Evolutionary conservation across 1,284 basidiomycete genomes (phyloP), one percentile per base, ranked within the genome.

Genomic region (Apiotrichum gamsii): DNA sequence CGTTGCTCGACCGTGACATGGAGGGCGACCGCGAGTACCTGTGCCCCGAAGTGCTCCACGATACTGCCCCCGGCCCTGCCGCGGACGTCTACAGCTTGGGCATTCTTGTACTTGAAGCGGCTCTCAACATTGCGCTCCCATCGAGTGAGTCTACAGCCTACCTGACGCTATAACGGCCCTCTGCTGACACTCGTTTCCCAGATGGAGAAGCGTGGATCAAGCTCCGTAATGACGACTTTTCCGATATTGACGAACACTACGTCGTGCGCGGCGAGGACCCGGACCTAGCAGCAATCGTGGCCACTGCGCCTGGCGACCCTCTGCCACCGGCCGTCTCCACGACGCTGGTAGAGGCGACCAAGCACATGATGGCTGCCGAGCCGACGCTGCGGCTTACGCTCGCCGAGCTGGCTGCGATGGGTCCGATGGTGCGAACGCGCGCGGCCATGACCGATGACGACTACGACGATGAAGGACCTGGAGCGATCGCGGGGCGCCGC

Each of bases 1-100:
- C 67, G 0, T 52, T 65, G 11, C 25, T 61, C 11, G 65, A 67
- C 43, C 48, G 74, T 64, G 74, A 82, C 85, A 23, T 63, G 2
- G 94, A 98, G 73, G 94, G 94, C 4, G 94, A 98, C 72, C 86
- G 97, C 66, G 80, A 94, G 61, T 98, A 98, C 73, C 80, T 98
- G 62, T 91, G 91, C 36, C 91, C 91, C 3, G 94, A 98, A 72
- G 86, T 95, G 21, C 76, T 98, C 48, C 82, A 41, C n/a, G 59
- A 88, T 67, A 90, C 88, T 21, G 76, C 76, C 45, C 93, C 96
- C 64, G 84, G 93, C 54, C 86, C 83, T 69, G 87, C 84, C 45
- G 90, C 91, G 39, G 94, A 98, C 75, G 81, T 97, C 39, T 98
- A 93, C 76, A 88, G 89, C 72, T 78, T 97, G 58, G 94, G 95